Conservation (phyloP, 768 basidiomycete genomes). For the Auricularia cornea region DNA sequence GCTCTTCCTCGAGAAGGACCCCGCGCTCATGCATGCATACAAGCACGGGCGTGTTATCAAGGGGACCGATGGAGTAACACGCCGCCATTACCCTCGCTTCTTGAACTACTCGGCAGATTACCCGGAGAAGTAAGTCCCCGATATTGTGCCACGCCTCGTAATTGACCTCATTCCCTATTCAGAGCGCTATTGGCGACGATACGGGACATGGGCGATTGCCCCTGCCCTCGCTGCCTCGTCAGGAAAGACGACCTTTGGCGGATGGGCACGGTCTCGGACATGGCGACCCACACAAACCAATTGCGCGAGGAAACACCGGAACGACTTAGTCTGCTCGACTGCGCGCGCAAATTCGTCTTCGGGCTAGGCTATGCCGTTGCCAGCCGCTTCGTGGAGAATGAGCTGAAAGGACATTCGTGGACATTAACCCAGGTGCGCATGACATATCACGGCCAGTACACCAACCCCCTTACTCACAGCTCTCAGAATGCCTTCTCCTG, state of each 20-base stretch:
- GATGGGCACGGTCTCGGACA: conserved; percentile 21
- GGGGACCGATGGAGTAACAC: conserved; percentile 18
- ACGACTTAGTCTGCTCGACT: conserved; percentile 6
- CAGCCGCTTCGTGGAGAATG: not conserved
- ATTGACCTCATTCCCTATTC: no score
- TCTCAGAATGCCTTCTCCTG: conserved; percentile 30
- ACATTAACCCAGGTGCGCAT: not conserved
- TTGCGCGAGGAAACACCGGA: conserved; percentile 10
- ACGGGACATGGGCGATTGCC: conserved; percentile 29
- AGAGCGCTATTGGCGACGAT: conserved; percentile 32
- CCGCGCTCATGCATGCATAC: conserved; percentile 18
- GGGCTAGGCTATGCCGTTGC: not conserved
- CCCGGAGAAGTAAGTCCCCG: conserved; percentile 28
- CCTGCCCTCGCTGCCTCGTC: conserved; percentile 32
- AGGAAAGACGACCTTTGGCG: conserved; percentile 19
- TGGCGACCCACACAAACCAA: not conserved
- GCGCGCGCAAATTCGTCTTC: not conserved
- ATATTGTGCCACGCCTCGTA: no score
- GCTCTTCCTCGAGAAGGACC: conserved; percentile 9
- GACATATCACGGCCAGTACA: no score
- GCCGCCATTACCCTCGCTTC: conserved; percentile 18
- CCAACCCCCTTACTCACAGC: not conserved
- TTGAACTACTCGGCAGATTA: conserved; percentile 27
- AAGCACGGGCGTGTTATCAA: conserved; percentile 19
- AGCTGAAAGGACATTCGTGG: not conserved